Conservation (phyloP, 352 stramenopile species). For the Pythium periplocum region DNA sequence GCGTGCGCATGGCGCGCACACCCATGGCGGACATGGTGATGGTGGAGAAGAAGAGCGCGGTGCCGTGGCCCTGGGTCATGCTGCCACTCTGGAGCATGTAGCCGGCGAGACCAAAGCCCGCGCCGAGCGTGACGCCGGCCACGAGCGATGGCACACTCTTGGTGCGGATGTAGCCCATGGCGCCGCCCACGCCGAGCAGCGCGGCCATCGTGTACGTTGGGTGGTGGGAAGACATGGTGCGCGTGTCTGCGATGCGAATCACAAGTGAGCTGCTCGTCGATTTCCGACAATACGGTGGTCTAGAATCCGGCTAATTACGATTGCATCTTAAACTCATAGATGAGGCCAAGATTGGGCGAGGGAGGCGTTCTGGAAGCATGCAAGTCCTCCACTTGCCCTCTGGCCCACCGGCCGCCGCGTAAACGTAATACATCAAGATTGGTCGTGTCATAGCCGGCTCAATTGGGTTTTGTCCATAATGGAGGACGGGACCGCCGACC, state of each 20-base stretch:
- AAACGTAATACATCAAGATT: no score
- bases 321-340: no score
- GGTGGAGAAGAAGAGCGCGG: conserved; percentile 74
- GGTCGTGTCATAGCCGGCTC: no score
- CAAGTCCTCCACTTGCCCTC: no score
- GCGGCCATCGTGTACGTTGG: conserved; percentile 81
- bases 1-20: conserved; percentile 64
- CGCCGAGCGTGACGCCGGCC: conserved; percentile 72
- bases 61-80: conserved; percentile 79
- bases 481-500: no score
- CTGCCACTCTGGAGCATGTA: conserved; percentile 76
- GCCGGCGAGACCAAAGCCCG: conserved; percentile 71
- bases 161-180: conserved; percentile 78
- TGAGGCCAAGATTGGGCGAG: no score
- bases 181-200: conserved; percentile 53
- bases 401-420: no score
- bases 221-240: conserved; percentile 59
- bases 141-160: conserved; percentile 79
- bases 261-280: no score
- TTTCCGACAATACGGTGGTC: no score
- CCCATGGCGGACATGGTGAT: conserved; percentile 86
- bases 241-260: neutral
- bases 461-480: no score
- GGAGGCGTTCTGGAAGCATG: no score
- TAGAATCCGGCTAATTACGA: no score